Percentiles rank a stretch among this genome's conserved stretches.
Conservation (phyloP, 2,329 filamentous ascomycete species). For the Endocalyx cinctus region DNA sequence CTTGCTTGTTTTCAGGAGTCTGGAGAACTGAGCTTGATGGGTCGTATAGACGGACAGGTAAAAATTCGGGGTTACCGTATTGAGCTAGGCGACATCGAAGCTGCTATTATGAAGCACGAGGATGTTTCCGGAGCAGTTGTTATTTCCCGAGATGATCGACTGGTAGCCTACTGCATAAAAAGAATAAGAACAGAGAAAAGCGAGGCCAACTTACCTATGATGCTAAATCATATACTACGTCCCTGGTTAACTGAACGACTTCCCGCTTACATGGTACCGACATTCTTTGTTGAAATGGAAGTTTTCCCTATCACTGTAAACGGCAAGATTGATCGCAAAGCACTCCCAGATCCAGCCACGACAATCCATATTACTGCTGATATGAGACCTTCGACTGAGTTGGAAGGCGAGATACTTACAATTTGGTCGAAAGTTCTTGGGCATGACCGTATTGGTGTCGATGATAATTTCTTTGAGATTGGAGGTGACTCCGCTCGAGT, state of each 20-base stretch:
- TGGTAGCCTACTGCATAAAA: conserved; percentile 25
- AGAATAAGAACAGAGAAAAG: conserved; percentile 1
- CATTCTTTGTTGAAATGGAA: conserved; percentile 23
- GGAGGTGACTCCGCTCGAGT: conserved; percentile 23
- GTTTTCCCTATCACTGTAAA: conserved; percentile 20
- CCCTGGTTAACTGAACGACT: conserved; percentile 20
- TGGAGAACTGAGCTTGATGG: conserved; percentile 16
- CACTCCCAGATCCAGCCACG: conserved; percentile 17
- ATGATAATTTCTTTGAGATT: conserved; percentile 26
- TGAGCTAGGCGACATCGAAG: conserved; percentile 26
- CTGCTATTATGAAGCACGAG: conserved; percentile 14
- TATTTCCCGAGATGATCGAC: conserved; percentile 19
- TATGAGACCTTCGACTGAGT: conserved; percentile 9
- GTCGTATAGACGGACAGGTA: conserved; percentile 22
- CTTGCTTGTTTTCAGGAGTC: conserved; percentile 13
- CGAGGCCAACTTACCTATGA: not conserved
- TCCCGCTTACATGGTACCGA: conserved; percentile 23
- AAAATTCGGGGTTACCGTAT: conserved; percentile 26
- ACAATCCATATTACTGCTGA: conserved; percentile 1
- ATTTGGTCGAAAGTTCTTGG: conserved; percentile 22
- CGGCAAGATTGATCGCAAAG: conserved; percentile 23
- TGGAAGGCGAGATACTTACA: conserved; percentile 16
- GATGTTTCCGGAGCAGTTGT: conserved; percentile 22
- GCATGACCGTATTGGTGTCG: conserved; percentile 15
- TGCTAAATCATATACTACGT: conserved; percentile 13